Evolutionary conservation across 495 filamentous ascomycete genomes (phyloP).

Genomic region (Umbilicaria muhlenbergii): DNA sequence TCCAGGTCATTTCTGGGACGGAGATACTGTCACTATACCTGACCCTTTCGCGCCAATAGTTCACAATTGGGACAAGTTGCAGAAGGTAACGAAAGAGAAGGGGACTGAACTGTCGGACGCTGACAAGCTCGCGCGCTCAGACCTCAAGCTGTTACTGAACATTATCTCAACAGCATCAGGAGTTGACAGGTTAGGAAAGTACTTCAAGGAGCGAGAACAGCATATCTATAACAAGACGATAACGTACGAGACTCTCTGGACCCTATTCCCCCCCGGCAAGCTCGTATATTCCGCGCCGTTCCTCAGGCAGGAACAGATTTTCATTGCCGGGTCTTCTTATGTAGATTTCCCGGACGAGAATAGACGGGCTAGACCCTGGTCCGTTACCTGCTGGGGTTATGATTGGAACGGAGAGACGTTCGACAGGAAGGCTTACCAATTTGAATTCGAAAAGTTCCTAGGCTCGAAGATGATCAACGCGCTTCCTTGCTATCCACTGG

Average conservation of each 20-base stretch:
- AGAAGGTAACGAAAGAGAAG: not conserved
- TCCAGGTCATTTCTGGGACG: not conserved
- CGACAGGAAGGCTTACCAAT: not conserved
- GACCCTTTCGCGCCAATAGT: conserved; percentile 3
- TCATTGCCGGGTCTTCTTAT: conserved; percentile 4
- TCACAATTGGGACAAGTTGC: conserved; percentile 3
- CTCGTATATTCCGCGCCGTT: conserved; percentile 7
- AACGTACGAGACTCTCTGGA: conserved; percentile 13
- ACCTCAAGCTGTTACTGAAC: conserved; percentile 3
- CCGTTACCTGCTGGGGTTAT: conserved; percentile 6
- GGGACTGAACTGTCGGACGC: not conserved
- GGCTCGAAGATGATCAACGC: conserved; percentile 3
- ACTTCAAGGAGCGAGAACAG: conserved; percentile 9
- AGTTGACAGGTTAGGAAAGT: conserved; percentile 8
- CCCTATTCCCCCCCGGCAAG: conserved; percentile 12
- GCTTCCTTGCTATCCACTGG: conserved; percentile 7
- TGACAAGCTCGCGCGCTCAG: not conserved
- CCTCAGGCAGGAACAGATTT: conserved; percentile 6
- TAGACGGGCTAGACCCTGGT: not conserved
- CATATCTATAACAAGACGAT: conserved; percentile 4
- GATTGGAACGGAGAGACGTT: conserved; percentile 9
- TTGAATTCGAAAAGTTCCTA: conserved; percentile 7
- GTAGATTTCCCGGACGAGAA: too few relatives aligned
- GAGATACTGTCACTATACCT: not conserved
- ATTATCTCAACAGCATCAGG: conserved; percentile 4